Conservation (phyloP, 108 stramenopile genomes). For the Cyclotella kingstonii region DNA sequence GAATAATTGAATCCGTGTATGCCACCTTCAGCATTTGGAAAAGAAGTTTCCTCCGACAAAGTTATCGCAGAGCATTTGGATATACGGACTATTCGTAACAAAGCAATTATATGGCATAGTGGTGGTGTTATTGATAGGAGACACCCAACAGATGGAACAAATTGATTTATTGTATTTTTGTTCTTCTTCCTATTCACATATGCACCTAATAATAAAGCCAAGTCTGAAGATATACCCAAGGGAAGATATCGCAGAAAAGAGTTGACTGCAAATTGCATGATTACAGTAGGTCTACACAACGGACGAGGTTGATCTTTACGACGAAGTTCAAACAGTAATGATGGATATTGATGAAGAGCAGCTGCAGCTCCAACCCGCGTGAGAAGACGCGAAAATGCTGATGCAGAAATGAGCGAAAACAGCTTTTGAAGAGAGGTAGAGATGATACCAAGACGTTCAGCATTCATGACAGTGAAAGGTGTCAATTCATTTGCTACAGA, state of each 20-base stretch:
- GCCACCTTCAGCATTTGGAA: slow-evolving; percentile 4
- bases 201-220: slow-evolving; percentile 31
- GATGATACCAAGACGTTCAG: slow-evolving; percentile 1
- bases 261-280: slow-evolving; percentile 37
- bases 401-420: background rate
- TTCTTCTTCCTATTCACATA: too few species aligned
- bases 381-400: slow-evolving; percentile 30
- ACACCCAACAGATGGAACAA: slow-evolving; percentile 3
- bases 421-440: background rate
- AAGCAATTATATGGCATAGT: slow-evolving; percentile 37
- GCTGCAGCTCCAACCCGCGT: slow-evolving; percentile 60
- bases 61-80: slow-evolving; percentile 37
- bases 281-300: slow-evolving; percentile 36
- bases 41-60: slow-evolving; percentile 29
- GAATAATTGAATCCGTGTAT: background rate
- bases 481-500: background rate
- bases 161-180: background rate
- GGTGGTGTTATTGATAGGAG: slow-evolving; percentile 15
- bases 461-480: background rate
- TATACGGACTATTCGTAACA: slow-evolving; percentile 25
- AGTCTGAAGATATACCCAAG: slow-evolving; percentile 50
- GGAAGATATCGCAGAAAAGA: slow-evolving; percentile 34
- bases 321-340: slow-evolving; percentile 52
- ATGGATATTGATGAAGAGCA: slow-evolving; percentile 59
- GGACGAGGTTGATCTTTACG: slow-evolving; percentile 53